These are phyloP conservation scores for Fraxinus quadrangulata DNA, from an alignment of 257 asterid species.

Conservation along the genomic window DNA sequence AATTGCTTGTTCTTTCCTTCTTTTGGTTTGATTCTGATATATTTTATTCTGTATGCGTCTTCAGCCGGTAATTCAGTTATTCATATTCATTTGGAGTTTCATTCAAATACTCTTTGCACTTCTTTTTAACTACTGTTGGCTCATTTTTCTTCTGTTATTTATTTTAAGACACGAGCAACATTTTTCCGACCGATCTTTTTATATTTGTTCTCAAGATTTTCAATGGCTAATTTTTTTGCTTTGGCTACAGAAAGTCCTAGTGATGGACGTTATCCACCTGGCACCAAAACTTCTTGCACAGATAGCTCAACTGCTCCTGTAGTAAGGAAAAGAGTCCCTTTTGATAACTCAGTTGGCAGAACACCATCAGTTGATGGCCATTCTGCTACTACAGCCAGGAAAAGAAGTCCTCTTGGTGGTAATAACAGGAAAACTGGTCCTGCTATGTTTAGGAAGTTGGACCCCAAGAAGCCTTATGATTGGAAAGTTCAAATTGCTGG, in stretches of 20 bases:
- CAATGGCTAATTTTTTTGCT: not conserved
- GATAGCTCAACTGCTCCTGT: slow-evolving; percentile 44
- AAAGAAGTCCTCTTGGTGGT: slow-evolving; percentile 41
- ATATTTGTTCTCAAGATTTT: not conserved
- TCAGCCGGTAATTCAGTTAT: not conserved
- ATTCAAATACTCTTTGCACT: not conserved
- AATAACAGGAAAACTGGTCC: slow-evolving; percentile 42
- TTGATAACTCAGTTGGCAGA: slow-evolving; percentile 31
- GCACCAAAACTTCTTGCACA: slow-evolving; percentile 42
- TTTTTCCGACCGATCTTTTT: not conserved
- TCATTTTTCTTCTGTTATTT: not conserved
- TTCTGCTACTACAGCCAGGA: slow-evolving; percentile 51
- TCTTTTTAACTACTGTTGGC: not conserved
- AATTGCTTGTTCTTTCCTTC: not conserved
- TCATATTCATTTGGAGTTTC: slow-evolving; percentile 12
- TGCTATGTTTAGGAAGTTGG: slow-evolving; percentile 74
- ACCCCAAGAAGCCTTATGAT: slow-evolving; percentile 53
- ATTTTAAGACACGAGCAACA: not conserved
- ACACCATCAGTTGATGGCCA: slow-evolving; percentile 42
- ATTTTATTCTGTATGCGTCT: not conserved
- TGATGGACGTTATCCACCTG: slow-evolving; percentile 50
- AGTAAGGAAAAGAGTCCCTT: slow-evolving; percentile 36
- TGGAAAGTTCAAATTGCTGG: slow-evolving; percentile 30
- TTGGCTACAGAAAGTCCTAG: slow-evolving; percentile 53
- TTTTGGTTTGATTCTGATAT: too few relatives aligned